These are phyloP conservation scores for Sequoia sempervirens DNA, from an alignment of 75 land plant genomes.

Conservation along the genomic window DNA sequence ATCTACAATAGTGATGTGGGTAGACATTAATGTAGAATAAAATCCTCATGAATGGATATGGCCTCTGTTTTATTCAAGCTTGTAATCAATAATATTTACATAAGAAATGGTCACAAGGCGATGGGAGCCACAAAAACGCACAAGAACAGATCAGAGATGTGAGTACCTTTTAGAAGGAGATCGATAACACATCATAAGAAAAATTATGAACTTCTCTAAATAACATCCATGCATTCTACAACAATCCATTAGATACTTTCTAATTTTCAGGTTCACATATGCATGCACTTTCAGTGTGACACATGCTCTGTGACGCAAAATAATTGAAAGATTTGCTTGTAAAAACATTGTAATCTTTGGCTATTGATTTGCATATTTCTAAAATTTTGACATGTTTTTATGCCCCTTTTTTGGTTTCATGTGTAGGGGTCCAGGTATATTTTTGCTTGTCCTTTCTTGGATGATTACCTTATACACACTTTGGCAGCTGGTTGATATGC, in stretches of 20 bases:
- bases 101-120: no score
- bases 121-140: no score
- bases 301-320: background rate
- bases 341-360: background rate
- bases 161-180: no score
- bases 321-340: background rate
- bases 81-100: no score
- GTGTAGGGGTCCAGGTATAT: conserved; percentile 11
- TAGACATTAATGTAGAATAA: background rate
- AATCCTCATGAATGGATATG: no score
- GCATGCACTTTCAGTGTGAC: background rate
- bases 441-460: conserved; percentile 5
- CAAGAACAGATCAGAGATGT: no score
- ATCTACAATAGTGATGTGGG: background rate
- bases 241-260: background rate
- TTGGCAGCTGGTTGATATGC: conserved; percentile 12
- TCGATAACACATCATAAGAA: background rate
- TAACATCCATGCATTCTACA: background rate
- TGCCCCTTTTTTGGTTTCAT: background rate
- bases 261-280: background rate
- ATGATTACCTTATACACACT: conserved; percentile 8
- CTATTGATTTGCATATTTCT: background rate
- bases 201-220: background rate
- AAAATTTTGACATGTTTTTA: conserved; percentile 1
- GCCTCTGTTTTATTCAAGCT: no score